Evolutionary conservation across 202 grass and related monocot genomes (phyloP), one percentile per base, ranked within the genome.

Genomic region (Zoysia matrella): DNA sequence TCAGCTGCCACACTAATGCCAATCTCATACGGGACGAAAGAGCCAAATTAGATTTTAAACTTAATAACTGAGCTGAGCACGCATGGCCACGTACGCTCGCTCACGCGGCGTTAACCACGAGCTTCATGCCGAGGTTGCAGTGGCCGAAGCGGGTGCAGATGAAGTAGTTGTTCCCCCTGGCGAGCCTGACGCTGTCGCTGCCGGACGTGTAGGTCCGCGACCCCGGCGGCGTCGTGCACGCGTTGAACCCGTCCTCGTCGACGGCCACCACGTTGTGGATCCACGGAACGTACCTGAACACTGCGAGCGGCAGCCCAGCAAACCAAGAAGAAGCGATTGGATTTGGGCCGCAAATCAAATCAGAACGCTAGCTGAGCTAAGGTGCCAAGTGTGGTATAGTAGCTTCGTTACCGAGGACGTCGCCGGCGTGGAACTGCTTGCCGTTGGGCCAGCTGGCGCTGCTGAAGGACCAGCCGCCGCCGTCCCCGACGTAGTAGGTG

Each of bases 201-300:
- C 90, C 90, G 48, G 93, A 84, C 3, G 57, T 62, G 84, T 86
- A 88, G 44, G 72, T 87, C 40, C 79, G 65, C 45, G 83, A 58
- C 60, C 62, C 47, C 54, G 71, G 8, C 79, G 82, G 43, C 69
- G 87, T 47, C 9, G 58, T 65, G 84, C 85, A 95, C 7, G 76
- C 60, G 68, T 76, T 82, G 85, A 82, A 88, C 63, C 85, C 93
- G 3, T 66, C 80, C 11, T 75, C 88, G 12, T 73, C 57, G 47
- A 90, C 93, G 4, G 70, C 79, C 22, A 92, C 88, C 83, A 95
- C 87, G 75, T 95, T 95, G 82, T 95, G 93, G n/a, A 78, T 18
- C 79, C 65, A 66, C 3, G 85, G 75, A 2, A 53, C 11, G 88
- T 92, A 92, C 56, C 71, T 88, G 90, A 92, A 95, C 74, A 90